Conservation (phyloP, 805 yeast species). For the Candida xyloterini region DNA sequence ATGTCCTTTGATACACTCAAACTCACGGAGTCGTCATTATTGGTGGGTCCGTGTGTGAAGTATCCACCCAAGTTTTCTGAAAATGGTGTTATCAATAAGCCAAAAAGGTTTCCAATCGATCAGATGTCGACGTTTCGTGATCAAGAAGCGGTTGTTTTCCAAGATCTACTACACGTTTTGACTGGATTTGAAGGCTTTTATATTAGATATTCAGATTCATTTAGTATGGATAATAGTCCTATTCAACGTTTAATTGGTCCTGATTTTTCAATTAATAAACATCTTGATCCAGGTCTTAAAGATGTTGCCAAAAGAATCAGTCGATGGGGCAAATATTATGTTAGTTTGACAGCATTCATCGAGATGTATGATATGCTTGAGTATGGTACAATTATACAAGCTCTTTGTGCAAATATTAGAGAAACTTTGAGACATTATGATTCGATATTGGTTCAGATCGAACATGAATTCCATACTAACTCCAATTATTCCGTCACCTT, state of each 20-base stretch:
- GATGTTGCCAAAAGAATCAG: constrained; percentile 62
- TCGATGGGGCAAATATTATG: constrained; percentile 60
- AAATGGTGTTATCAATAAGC: constrained; percentile 10
- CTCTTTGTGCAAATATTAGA: constrained; percentile 62
- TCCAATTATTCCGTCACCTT: constrained; percentile 55
- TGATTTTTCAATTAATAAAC: constrained; percentile 67
- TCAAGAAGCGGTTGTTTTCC: constrained; percentile 71
- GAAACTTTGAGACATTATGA: constrained; percentile 37
- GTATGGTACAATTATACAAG: constrained; percentile 73
- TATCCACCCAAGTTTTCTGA: constrained; percentile 20
- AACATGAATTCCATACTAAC: constrained; percentile 48
- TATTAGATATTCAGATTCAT: constrained; percentile 63
- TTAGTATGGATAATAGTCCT: constrained; percentile 40
- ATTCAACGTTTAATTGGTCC: constrained; percentile 60
- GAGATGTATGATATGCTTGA: constrained; percentile 52
- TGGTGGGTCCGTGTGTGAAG: constrained; percentile 20
- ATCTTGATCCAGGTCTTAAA: constrained; percentile 69
- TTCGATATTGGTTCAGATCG: constrained; percentile 41
- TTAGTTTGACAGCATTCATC: constrained; percentile 55
- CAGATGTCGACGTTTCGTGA: constrained; percentile 45
- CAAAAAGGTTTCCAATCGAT: constrained; percentile 40
- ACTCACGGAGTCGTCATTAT: constrained; percentile 4
- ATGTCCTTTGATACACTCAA: constrained; percentile 14
- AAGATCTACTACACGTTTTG: constrained; percentile 67
- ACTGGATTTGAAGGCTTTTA: constrained; percentile 76